Evolutionary conservation across 306 rosid genomes (phyloP).

Genomic region (Pterocarpus macrocarpus): DNA sequence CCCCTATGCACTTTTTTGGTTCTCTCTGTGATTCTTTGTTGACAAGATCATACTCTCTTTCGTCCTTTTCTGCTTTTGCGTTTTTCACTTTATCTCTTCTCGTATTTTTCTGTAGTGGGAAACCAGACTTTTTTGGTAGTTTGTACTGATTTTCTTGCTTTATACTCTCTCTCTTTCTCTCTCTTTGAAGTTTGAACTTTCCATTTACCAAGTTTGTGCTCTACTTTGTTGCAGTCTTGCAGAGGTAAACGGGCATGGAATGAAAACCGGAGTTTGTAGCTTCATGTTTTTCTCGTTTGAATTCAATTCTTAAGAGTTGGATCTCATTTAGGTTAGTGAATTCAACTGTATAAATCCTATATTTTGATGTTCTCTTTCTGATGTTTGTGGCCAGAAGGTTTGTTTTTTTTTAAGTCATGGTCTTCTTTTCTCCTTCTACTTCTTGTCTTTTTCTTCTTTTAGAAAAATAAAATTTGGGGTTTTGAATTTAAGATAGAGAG

Average conservation of each 20-base stretch:
- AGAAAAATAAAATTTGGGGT: neutral
- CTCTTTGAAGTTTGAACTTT: slow-evolving; percentile 7
- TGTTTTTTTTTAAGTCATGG: neutral
- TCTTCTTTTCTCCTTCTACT: slow-evolving; percentile 17
- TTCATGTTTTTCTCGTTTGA: slow-evolving; percentile 27
- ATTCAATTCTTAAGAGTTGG: slow-evolving; percentile 17
- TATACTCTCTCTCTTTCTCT: slow-evolving; percentile 14
- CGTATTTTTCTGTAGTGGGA: slow-evolving; percentile 71
- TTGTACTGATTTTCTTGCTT: slow-evolving; percentile 48
- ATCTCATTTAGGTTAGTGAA: slow-evolving; percentile 50
- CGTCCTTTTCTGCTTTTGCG: slow-evolving; percentile 79
- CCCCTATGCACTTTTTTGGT: slow-evolving; percentile 30
- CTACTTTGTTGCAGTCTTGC: slow-evolving; percentile 38
- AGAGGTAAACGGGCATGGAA: slow-evolving; percentile 41
- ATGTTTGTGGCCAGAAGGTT: slow-evolving; percentile 2
- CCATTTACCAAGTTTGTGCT: slow-evolving; percentile 41
- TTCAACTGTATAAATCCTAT: neutral
- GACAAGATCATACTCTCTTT: slow-evolving; percentile 68
- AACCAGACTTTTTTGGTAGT: slow-evolving; percentile 39
- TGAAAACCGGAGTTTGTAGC: slow-evolving; percentile 29
- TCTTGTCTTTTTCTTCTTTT: neutral
- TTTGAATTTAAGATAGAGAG: neutral
- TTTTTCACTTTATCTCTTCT: slow-evolving; percentile 58
- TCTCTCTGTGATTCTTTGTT: slow-evolving; percentile 57
- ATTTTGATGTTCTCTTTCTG: neutral